Evolutionary conservation across 305 asterid species (phyloP).

Genomic region (Lippia alba): DNA sequence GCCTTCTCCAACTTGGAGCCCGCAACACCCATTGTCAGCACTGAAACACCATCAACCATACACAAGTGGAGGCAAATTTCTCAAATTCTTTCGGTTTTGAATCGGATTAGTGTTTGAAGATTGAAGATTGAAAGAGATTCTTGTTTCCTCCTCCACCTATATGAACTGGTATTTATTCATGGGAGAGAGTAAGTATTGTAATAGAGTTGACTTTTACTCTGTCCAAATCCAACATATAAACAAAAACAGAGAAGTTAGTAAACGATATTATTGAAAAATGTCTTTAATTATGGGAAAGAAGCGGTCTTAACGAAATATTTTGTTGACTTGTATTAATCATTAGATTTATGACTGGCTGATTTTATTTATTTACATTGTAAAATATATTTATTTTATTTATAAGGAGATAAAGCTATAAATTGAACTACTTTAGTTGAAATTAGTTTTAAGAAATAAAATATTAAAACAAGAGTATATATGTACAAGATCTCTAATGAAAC

Average conservation of each 20-base stretch:
- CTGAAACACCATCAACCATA: constrained; percentile 7
- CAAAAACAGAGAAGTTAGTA: no score
- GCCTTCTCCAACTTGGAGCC: constrained; percentile 94
- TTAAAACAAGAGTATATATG: no score
- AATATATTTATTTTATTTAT: no score
- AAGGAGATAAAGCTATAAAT: background rate
- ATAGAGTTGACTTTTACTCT: background rate
- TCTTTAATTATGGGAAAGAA: no score
- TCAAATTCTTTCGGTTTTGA: background rate
- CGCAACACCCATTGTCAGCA: constrained; percentile 71
- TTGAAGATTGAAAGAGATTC: constrained; percentile 13
- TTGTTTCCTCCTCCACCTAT: constrained; percentile 34
- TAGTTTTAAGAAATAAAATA: no score
- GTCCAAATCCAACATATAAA: no score
- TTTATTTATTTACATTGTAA: no score
- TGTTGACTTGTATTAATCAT: background rate
- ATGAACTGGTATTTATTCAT: constrained; percentile 17
- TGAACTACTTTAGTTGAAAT: no score
- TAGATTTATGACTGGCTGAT: background rate
- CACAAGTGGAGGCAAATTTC: background rate
- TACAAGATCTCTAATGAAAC: no score
- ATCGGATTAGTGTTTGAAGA: constrained; percentile 8
- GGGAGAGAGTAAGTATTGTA: background rate
- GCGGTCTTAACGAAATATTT: background rate
- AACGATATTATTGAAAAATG: no score